Conservation (phyloP, 129 eudicot species). For the Centaurea solstitialis region DNA sequence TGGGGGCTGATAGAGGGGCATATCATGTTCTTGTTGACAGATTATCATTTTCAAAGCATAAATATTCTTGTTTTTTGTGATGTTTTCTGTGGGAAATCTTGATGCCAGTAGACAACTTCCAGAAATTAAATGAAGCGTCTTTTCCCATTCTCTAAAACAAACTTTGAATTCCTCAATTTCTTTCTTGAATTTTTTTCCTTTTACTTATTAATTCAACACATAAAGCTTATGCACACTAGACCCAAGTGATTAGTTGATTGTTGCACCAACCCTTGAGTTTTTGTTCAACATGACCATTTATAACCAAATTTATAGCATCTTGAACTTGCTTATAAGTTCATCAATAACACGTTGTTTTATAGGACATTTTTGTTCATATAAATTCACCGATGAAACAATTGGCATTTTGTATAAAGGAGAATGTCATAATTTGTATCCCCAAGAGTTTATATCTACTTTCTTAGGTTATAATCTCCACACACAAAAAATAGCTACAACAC, state of each 20-base stretch:
- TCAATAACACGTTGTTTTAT: too few relatives aligned
- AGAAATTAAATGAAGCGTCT: slow-evolving; percentile 7
- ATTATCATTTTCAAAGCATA: slow-evolving; percentile 35
- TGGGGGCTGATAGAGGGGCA: slow-evolving; percentile 21
- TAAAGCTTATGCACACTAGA: not conserved
- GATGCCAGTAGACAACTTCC: slow-evolving; percentile 19
- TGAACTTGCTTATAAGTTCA: too few relatives aligned
- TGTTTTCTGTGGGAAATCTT: slow-evolving; percentile 28
- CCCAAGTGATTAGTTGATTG: not conserved
- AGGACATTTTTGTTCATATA: too few relatives aligned
- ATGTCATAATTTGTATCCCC: too few relatives aligned
- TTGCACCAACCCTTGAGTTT: not conserved
- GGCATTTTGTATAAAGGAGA: too few relatives aligned
- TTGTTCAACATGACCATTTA: not conserved
- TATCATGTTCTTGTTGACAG: slow-evolving; percentile 33
- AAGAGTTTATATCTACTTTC: too few relatives aligned
- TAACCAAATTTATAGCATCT: too few relatives aligned
- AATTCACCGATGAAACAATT: too few relatives aligned
- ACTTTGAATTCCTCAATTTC: not conserved
- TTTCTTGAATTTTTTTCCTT: not conserved
- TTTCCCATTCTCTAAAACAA: not conserved
- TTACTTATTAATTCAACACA: too few relatives aligned
- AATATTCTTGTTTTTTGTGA: slow-evolving; percentile 31
- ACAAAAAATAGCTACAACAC: too few relatives aligned
- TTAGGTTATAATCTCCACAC: too few relatives aligned